Evolutionary conservation across 1,284 basidiomycete species (phyloP).

Genomic region (Papiliotrema fonsecae): DNA sequence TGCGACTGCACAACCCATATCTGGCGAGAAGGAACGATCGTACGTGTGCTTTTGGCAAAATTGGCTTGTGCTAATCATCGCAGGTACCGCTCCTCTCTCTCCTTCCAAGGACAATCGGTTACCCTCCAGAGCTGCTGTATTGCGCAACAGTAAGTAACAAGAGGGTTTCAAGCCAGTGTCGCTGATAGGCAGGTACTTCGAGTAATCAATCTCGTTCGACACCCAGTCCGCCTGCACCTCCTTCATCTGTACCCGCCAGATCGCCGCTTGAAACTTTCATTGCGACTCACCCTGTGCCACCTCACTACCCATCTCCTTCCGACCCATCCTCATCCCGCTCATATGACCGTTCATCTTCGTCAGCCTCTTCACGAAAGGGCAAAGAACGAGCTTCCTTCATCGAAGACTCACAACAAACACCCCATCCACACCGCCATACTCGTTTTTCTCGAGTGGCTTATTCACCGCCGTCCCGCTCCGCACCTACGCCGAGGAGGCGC

Average conservation of each 20-base stretch:
- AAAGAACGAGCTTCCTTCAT: constrained; percentile 20
- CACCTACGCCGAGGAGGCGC: constrained; percentile 17
- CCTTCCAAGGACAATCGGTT: constrained; percentile 1
- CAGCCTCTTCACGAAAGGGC: constrained; percentile 26
- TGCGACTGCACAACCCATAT: constrained; percentile 34
- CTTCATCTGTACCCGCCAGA: constrained; percentile 6
- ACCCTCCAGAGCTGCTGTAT: constrained; percentile 24
- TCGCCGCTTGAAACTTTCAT: constrained; percentile 29
- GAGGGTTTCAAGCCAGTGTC: not conserved
- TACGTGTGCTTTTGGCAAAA: not conserved
- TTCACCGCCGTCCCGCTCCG: no score
- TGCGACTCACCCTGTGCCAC: constrained; percentile 10
- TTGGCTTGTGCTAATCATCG: not conserved
- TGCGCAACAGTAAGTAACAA: constrained; percentile 12
- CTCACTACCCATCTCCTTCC: constrained; percentile 5
- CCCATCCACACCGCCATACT: not conserved
- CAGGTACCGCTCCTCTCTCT: not conserved
- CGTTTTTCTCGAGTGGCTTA: not conserved
- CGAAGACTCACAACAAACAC: not conserved
- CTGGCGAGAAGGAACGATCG: constrained; percentile 9
- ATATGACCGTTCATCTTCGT: constrained; percentile 2
- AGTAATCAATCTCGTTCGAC: no score
- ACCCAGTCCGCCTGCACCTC: not conserved
- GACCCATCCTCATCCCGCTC: constrained; percentile 8
- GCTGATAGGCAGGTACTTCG: constrained; percentile 1